Evolutionary conservation across 2,329 filamentous ascomycete genomes (phyloP).

Genomic region (Colletotrichum gigasporum): DNA sequence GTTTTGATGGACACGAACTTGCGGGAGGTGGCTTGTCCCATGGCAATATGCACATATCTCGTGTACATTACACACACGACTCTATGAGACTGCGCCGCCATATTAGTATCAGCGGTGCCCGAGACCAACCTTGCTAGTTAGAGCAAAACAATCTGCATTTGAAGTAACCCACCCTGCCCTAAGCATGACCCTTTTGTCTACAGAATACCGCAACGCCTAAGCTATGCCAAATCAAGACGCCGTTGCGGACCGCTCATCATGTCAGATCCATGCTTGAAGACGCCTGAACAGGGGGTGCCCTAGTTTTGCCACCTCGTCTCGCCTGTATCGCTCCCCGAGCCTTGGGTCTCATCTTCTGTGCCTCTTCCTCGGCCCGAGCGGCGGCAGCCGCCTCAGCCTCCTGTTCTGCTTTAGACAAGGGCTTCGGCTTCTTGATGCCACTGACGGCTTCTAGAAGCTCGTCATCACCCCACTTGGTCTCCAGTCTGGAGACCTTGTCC

Average conservation of each 20-base stretch:
- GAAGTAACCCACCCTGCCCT: not conserved
- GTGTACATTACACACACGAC: slow-evolving; percentile 26
- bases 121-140: slow-evolving; percentile 25
- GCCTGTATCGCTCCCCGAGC: slow-evolving; percentile 30
- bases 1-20: slow-evolving; percentile 12
- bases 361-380: slow-evolving; percentile 37
- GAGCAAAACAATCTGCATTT: slow-evolving; percentile 30
- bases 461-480: slow-evolving; percentile 53
- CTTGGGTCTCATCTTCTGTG: slow-evolving; percentile 37
- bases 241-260: not conserved
- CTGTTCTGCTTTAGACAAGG: slow-evolving; percentile 36
- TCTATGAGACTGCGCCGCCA: slow-evolving; percentile 15
- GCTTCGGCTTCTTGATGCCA: slow-evolving; percentile 48
- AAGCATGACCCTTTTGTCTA: slow-evolving; percentile 6
- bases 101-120: slow-evolving; percentile 15
- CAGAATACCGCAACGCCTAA: slow-evolving; percentile 25
- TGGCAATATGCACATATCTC: slow-evolving; percentile 29
- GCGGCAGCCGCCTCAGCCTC: slow-evolving; percentile 38
- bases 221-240: slow-evolving; percentile 27
- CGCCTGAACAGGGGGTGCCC: slow-evolving; percentile 35
- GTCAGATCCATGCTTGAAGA: slow-evolving; percentile 31
- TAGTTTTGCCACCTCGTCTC: slow-evolving; percentile 40
- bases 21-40: slow-evolving; percentile 3
- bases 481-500: slow-evolving; percentile 49
- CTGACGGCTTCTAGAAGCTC: slow-evolving; percentile 57